Evolutionary conservation across 495 filamentous ascomycete species (phyloP).

Genomic region (Neurospora sp.): DNA sequence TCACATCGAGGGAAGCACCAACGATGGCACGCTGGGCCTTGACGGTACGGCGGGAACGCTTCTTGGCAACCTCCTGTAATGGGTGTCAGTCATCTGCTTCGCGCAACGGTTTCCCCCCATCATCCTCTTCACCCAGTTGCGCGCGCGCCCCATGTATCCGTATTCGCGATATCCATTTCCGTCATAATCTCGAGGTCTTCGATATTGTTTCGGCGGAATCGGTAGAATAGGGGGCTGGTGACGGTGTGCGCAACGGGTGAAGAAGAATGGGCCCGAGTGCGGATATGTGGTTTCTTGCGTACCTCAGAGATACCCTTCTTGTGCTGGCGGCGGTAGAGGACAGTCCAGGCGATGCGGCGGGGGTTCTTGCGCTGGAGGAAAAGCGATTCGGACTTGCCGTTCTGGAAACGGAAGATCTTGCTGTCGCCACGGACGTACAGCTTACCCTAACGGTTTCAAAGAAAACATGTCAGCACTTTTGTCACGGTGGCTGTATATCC

Average conservation of each 20-base stretch:
- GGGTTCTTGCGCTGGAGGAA: slow-evolving; percentile 99
- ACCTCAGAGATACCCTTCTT: slow-evolving; percentile 99
- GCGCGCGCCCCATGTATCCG: background rate
- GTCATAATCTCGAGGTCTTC: background rate
- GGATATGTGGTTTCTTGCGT: slow-evolving; percentile 32
- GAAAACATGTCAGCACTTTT: slow-evolving; percentile 18
- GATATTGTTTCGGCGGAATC: background rate
- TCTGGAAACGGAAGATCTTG: slow-evolving; percentile 99
- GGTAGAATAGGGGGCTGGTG: background rate
- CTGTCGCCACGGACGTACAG: slow-evolving; percentile 98
- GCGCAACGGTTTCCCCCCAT: background rate
- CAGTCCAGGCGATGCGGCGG: slow-evolving; percentile 96
- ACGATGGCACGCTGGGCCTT: slow-evolving; percentile 99
- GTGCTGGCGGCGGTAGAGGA: slow-evolving; percentile 95
- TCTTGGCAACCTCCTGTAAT: slow-evolving; percentile 94
- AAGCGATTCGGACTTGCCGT: slow-evolving; percentile 98
- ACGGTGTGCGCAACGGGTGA: slow-evolving; percentile 7
- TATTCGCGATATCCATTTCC: background rate
- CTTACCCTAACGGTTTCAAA: slow-evolving; percentile 62
- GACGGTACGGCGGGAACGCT: slow-evolving; percentile 94
- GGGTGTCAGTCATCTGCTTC: slow-evolving; percentile 32
- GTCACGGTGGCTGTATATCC: background rate
- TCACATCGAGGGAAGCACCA: slow-evolving; percentile 96
- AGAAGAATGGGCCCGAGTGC: background rate
- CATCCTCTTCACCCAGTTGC: background rate